A percentile compares a stretch with the other conserved stretches of the same genome.
Conservation (phyloP, 169 alveolate genomes). For the Theileria parva region DNA sequence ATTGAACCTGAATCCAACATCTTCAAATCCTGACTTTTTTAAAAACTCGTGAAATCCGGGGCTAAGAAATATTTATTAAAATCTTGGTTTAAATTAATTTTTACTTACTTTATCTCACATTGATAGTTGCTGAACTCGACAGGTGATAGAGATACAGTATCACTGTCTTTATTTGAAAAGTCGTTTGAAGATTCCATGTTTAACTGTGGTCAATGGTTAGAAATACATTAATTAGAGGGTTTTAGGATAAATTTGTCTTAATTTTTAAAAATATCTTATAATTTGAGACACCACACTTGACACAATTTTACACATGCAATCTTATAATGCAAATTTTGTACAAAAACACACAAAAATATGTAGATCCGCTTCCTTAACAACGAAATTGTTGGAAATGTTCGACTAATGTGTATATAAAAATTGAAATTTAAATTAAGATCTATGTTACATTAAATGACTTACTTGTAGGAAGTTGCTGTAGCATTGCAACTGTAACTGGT, state of each 20-base stretch:
- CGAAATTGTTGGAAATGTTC: too few species aligned
- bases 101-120: slow-evolving; percentile 50
- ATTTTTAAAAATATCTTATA: background rate
- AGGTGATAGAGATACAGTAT: slow-evolving; percentile 29
- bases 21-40: slow-evolving; percentile 58
- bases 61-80: slow-evolving; percentile 16
- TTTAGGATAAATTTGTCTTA: background rate
- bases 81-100: background rate
- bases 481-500: slow-evolving; percentile 29
- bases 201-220: background rate
- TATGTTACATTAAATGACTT: background rate
- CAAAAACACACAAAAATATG: background rate
- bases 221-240: background rate
- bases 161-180: background rate
- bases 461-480: slow-evolving; percentile 24
- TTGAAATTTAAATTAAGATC: background rate
- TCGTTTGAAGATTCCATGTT: background rate
- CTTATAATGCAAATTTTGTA: background rate
- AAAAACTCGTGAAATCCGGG: slow-evolving; percentile 40
- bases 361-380: background rate
- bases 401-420: background rate
- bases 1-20: slow-evolving; percentile 70
- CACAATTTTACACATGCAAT: slow-evolving; percentile 2
- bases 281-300: slow-evolving; percentile 4
- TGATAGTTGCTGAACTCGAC: slow-evolving; percentile 58